phyloP scores from a whole-genome alignment of 352 stramenopile genomes.

The Phytophthora fragariae region DNA sequence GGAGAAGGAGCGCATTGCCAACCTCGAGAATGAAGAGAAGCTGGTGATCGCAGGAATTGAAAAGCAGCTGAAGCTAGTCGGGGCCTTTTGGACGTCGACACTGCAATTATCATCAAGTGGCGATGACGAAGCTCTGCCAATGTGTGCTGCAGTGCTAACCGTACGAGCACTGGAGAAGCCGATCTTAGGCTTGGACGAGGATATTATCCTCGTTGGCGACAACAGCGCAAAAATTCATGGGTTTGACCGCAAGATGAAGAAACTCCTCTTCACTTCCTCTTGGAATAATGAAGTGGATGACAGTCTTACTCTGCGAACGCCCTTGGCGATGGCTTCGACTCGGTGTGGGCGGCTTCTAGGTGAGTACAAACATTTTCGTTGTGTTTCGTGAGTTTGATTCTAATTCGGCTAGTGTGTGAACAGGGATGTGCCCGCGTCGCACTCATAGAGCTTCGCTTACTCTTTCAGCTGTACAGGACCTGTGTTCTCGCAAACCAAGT shows the following conservation, averaged over 20 bases:
- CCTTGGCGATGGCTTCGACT: slow-evolving; percentile 33
- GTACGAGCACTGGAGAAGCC: slow-evolving; percentile 35
- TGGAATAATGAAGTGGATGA: slow-evolving; percentile 15
- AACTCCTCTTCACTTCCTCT: slow-evolving; percentile 32
- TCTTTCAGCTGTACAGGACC: slow-evolving; percentile 47
- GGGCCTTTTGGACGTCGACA: slow-evolving; percentile 57
- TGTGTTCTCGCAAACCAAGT: slow-evolving; percentile 26
- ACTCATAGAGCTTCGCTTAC: slow-evolving; percentile 39
- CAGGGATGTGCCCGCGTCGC: slow-evolving; percentile 36
- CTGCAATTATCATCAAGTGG: slow-evolving; percentile 27
- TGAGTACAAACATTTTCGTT: slow-evolving; percentile 13
- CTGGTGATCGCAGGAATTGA: slow-evolving; percentile 48
- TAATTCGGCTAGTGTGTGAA: slow-evolving; percentile 47
- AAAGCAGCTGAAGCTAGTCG: slow-evolving; percentile 52
- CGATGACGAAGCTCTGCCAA: slow-evolving; percentile 21
- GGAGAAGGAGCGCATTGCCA: slow-evolving; percentile 53
- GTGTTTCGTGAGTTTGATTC: neutral
- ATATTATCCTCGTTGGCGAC: slow-evolving; percentile 55
- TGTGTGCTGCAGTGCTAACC: slow-evolving; percentile 37
- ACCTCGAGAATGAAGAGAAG: slow-evolving; percentile 49
- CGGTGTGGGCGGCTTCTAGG: slow-evolving; percentile 37
- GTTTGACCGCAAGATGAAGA: slow-evolving; percentile 37
- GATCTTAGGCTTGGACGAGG: slow-evolving; percentile 37
- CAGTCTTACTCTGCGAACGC: slow-evolving; percentile 15
- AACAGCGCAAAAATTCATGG: slow-evolving; percentile 33